Evolutionary conservation across 805 yeast genomes (phyloP), one percentile per base, ranked within the genome.

Genomic region (Metschnikowia koreensis): DNA sequence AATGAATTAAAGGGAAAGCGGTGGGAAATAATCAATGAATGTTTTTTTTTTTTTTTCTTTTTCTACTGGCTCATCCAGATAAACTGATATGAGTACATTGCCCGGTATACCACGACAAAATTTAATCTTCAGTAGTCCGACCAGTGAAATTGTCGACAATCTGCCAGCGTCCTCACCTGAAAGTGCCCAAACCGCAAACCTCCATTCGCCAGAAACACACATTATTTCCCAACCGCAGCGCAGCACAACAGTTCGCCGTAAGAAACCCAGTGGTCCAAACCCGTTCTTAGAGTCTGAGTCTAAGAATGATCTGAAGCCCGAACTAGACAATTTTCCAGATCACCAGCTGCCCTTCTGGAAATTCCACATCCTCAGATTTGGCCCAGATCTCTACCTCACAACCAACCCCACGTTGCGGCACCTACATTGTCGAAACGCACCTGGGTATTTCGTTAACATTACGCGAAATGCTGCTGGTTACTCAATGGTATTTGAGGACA

Each of bases 391-490:
- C 44, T 84, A 84, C 61, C 61, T 86, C 43, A 79, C 90, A 1
- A 86, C 92, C 0, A 86, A 83, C 58, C 91, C 91, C 0, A 83
- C 82, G 22, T 66, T 73, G 16, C 76, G 79, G 54, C 90, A 86
- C 62, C 64, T 80, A 37, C 79, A 76, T 56, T 79, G 86, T 48
- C 69, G 87, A 33, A 73, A 75, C 56, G 88, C 82, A 0, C 90
- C 90, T 0, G 83, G 88, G 3, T 83, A 80, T 59, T 81, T 76
- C 57, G 80, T 84, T 2, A 48, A 42, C 2, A 36, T 53, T 2
- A 38, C 46, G 2, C 51, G 51, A n/a, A 31, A 38, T 13, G 8
- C 22, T 11, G 29, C 34, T 13, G 41, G 45, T 17, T 57, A 46
- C 37, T 31, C 48, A 7, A 41, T 59, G 58, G 38, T 17, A 11